Evolutionary conservation across 192 early-diverging fungal genomes (phyloP).

Genomic region (Neocallimastix lanati): DNA sequence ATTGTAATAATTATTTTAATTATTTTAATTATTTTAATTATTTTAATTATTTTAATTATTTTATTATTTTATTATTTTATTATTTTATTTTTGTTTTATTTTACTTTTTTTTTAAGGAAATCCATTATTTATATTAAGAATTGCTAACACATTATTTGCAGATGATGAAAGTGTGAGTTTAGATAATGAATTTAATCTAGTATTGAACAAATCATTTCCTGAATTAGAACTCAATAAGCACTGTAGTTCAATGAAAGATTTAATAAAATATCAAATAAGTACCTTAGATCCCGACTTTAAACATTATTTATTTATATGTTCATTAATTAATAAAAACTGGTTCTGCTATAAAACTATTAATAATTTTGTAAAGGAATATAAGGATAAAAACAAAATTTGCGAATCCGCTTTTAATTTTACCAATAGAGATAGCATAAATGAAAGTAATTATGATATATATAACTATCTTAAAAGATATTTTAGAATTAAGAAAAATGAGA

Average conservation of each 20-base stretch:
- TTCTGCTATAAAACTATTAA: background rate
- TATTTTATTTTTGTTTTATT: too few species aligned
- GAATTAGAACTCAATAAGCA: background rate
- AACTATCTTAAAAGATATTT: background rate
- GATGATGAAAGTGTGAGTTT: background rate
- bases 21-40: too few species aligned
- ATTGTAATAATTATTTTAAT: too few species aligned
- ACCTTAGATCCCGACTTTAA: background rate
- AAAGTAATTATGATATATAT: background rate
- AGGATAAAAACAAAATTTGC: background rate
- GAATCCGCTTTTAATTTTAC: background rate
- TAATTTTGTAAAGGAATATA: background rate
- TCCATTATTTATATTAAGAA: background rate
- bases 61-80: too few species aligned
- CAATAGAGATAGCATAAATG: background rate
- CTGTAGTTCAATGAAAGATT: background rate
- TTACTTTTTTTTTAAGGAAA: too few species aligned
- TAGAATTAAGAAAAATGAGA: background rate
- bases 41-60: too few species aligned
- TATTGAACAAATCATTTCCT: background rate
- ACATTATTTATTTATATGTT: background rate
- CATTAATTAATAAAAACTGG: background rate
- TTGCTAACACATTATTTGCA: background rate
- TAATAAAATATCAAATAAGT: background rate
- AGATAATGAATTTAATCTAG: background rate